Evolutionary conservation across 176 grass and related monocot genomes (phyloP), one percentile per base, ranked within the genome.

Genomic region (Otatea glauca): DNA sequence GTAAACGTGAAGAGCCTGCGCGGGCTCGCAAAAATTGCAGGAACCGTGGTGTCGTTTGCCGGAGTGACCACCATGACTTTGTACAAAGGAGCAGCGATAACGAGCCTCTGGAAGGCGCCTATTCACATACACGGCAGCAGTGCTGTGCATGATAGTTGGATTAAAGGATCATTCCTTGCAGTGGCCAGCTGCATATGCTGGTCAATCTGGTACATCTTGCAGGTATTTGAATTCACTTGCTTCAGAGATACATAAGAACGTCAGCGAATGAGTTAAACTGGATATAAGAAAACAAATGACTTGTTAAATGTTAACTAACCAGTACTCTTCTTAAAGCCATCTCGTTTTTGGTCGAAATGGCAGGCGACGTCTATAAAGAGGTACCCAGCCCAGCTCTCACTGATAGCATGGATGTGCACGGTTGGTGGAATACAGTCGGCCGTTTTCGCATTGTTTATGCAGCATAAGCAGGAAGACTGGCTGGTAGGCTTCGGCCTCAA

Each of bases 21-120:
- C 43, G 96, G 96, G 2, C 35, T 92, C 23, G 93, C 89, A 0
- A 98, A 95, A 81, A 71, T 93, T 49, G 72, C 91, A 0, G 96
- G 93, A 4, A 95, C 96, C 0, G 61, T 88, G 42, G 74, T 92
- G 45, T 98, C 93, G 1, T 85, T 98, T 34, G 91, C 87, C 2
- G 93, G 96, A 5, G 96, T 92, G 48, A 98, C 93, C 80, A 86
- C 83, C 76, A 99, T 99, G 93, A 99, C 96, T 24, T 55, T 98
- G 27, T 98, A 96, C 80, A 98, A 94, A 74, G 96, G 93, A 3
- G 80, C 91, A 13, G 80, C 83, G 25, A 53, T 91, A 23, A 54
- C 25, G 58, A 92, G 75, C 74, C 72, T 85, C 0, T 90, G 89
- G 96, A 89, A 24, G 18, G 88, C 91, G 37, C 81, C 89, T 12